phyloP scores from a whole-genome alignment of 108 stramenopile species.

The Epithemia pelagica region DNA sequence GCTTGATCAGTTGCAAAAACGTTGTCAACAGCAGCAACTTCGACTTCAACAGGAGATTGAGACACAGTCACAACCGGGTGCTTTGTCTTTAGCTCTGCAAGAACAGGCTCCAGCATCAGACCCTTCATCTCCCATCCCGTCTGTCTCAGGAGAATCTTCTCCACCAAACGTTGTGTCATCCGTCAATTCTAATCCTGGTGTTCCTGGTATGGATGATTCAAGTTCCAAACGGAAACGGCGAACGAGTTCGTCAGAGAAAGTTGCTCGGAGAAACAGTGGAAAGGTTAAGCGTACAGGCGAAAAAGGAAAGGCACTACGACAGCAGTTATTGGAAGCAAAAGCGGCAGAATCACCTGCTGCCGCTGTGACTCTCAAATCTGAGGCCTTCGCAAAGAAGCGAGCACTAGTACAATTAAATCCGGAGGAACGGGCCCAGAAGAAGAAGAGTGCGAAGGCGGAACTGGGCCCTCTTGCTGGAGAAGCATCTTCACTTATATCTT shows the following conservation, averaged over 20 bases:
- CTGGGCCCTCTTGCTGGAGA: background rate
- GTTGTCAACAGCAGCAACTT: constrained; percentile 55
- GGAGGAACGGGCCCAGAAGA: background rate
- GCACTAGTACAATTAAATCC: background rate
- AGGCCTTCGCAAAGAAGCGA: constrained; percentile 7
- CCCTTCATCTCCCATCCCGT: background rate
- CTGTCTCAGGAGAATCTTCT: background rate
- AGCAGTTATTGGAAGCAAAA: background rate
- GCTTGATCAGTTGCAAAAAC: constrained; percentile 40
- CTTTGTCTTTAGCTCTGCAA: background rate
- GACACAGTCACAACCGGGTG: constrained; percentile 15
- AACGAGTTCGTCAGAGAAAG: background rate
- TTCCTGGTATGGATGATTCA: background rate
- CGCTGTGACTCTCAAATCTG: background rate
- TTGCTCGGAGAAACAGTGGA: background rate
- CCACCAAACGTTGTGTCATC: background rate
- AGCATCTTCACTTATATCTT: constrained; percentile 4
- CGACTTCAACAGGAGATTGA: constrained; percentile 43
- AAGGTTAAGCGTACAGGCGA: background rate
- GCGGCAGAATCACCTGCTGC: background rate
- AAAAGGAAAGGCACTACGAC: constrained; percentile 2
- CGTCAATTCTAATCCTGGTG: background rate
- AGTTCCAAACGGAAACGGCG: background rate
- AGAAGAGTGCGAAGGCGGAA: background rate
- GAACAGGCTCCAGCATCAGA: background rate